Evolutionary conservation across 495 filamentous ascomycete species (phyloP).

Genomic region (Xylaria intraflava): DNA sequence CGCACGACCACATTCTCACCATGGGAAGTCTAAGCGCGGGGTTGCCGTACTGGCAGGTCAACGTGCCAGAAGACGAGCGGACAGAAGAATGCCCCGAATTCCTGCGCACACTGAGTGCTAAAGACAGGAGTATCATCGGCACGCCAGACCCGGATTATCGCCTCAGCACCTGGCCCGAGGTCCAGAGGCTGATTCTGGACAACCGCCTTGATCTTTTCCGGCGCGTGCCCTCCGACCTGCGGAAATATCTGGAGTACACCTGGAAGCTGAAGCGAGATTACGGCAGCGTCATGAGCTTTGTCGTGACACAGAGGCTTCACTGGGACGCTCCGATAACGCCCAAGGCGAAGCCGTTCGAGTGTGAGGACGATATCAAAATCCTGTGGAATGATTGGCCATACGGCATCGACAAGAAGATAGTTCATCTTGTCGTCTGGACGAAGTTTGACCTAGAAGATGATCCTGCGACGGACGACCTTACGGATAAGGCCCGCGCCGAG

Average conservation of each 20-base stretch:
- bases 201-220: conserved; percentile 71
- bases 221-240: conserved; percentile 63
- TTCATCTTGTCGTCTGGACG: conserved; percentile 86
- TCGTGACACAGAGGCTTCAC: conserved; percentile 55
- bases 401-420: conserved; percentile 64
- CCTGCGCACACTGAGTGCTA: conserved; percentile 48
- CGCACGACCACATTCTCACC: background rate
- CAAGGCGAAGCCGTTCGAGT: conserved; percentile 35
- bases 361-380: conserved; percentile 61
- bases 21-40: conserved; percentile 21
- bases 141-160: conserved; percentile 57
- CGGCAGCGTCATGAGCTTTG: conserved; percentile 68
- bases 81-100: conserved; percentile 62
- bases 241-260: conserved; percentile 63
- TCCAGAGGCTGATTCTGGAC: conserved; percentile 51
- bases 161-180: conserved; percentile 55
- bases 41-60: conserved; percentile 74
- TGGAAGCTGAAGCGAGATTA: conserved; percentile 54
- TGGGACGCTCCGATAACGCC: conserved; percentile 48
- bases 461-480: conserved; percentile 60
- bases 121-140: conserved; percentile 55
- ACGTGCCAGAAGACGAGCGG: conserved; percentile 57
- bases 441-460: conserved; percentile 66
- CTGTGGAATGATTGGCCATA: conserved; percentile 91
- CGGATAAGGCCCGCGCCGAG: conserved; percentile 49